Conservation (phyloP, 208 protist genomes). For the Leishmania braziliensis region DNA sequence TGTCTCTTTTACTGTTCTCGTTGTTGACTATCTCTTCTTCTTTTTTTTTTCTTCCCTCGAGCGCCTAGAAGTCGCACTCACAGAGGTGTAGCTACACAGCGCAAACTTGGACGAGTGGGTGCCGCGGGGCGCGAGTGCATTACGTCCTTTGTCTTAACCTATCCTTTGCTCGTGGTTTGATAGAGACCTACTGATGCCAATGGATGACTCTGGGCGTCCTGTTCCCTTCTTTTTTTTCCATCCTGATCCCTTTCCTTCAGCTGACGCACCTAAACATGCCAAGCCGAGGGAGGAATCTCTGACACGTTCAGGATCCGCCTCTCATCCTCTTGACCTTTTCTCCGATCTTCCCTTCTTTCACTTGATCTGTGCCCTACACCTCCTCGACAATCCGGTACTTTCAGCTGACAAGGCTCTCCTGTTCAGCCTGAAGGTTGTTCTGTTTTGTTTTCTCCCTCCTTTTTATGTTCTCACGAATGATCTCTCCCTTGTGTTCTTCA, state of each 20-base stretch:
- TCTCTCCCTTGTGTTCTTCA: slow-evolving; percentile 6
- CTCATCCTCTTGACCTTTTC: slow-evolving; percentile 1
- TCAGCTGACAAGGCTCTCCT: background rate
- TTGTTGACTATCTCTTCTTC: background rate
- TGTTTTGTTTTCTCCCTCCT: background rate
- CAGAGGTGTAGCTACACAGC: background rate
- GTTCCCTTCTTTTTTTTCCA: background rate
- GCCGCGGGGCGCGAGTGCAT: background rate
- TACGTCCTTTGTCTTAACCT: background rate
- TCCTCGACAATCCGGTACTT: background rate
- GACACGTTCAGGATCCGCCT: background rate
- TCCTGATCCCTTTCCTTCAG: background rate
- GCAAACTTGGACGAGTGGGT: background rate
- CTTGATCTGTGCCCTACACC: background rate
- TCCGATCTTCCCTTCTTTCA: background rate
- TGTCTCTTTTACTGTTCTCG: background rate
- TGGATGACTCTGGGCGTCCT: background rate
- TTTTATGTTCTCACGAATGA: slow-evolving; percentile 9
- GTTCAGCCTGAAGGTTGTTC: background rate
- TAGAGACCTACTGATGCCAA: background rate
- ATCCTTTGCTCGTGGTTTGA: background rate
- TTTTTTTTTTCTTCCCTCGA: background rate
- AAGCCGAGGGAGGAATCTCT: background rate
- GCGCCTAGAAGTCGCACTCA: background rate
- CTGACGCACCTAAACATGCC: background rate